A percentile compares a stretch with the other conserved stretches of the same genome.
These are phyloP conservation scores for Metschnikowia rubicola DNA, from an alignment of 805 yeast species.

Conservation along the genomic window DNA sequence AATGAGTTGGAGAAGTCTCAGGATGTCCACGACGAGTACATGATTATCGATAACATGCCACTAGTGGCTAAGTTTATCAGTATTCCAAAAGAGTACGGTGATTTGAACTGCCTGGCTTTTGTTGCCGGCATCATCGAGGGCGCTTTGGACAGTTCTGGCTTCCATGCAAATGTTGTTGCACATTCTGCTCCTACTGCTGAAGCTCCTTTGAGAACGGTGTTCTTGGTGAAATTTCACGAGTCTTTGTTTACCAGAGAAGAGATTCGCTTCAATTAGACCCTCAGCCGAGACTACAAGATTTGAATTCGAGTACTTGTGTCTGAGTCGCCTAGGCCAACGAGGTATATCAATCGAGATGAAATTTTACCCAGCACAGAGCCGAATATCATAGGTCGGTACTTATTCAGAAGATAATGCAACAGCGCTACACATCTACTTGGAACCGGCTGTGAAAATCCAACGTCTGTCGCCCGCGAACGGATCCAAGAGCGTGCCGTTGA, in stretches of 20 bases:
- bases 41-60: constrained; percentile 79
- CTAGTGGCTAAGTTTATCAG: constrained; percentile 67
- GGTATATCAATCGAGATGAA: no score
- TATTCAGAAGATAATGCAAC: no score
- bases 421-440: no score
- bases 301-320: no score
- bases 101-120: constrained; percentile 76
- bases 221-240: constrained; percentile 65
- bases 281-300: no score
- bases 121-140: constrained; percentile 86
- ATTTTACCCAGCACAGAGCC: no score
- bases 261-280: constrained; percentile 30
- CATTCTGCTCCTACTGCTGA: constrained; percentile 66
- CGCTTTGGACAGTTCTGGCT: constrained; percentile 67
- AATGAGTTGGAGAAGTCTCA: constrained; percentile 74
- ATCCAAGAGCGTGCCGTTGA: no score
- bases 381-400: no score
- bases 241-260: constrained; percentile 54
- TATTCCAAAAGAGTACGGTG: constrained; percentile 75
- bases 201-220: constrained; percentile 66
- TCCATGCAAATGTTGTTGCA: constrained; percentile 77
- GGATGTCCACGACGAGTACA: constrained; percentile 62
- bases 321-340: no score
- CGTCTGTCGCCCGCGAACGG: no score
- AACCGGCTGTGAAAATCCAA: no score